Evolutionary conservation across 768 basidiomycete species (phyloP), one percentile per base, ranked within the genome.

Genomic region (Phylloporus arenicola): DNA sequence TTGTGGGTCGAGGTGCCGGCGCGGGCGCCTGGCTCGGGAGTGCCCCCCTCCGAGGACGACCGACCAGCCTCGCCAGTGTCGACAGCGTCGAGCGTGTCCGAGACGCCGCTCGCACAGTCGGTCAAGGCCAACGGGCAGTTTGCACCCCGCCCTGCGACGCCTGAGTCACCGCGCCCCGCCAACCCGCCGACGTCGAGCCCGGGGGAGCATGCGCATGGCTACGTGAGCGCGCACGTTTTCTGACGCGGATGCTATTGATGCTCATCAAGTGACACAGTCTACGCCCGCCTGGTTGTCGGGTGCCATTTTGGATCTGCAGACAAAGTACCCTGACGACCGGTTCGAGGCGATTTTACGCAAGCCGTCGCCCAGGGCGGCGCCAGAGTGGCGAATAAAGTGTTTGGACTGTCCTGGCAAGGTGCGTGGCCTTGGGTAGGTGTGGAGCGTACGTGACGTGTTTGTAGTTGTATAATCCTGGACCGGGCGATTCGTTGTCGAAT

Each of bases 321-420:
- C 71, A 9, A 80, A 76, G 68, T 94, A 90, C 62, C 83, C 85
- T 2, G 78, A 88, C 54, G 94, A 97, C 67, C 80, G 67, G 52
- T 94, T 97, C 57, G 86, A 90, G 57, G 80, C 88, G 16, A 81
- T 88, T 29, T 70, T 82, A 30, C 78, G 81, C 27, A 85, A 81
- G 60, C 70, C 77, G 7, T 73, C 74, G 27, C 72, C 78, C 39
- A 74, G 71, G 12, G 75, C 73, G n/a, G 67, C 73, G 20, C 78
- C 81, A 6, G 92, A 95, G 67, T 97, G 94, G 93, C 80, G 91
- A 16, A 78, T 95, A 63, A 92, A 87, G 67, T 96, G 92, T 65
- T 63, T 83, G 56, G 92, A 96, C 66, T 94, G 92, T 68, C 92
- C 92, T 57, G 92, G 92, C 61, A 95, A 93, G 79, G 92, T 91